Conservation (phyloP, 805 yeast genomes). For the Candida morakotiae region DNA sequence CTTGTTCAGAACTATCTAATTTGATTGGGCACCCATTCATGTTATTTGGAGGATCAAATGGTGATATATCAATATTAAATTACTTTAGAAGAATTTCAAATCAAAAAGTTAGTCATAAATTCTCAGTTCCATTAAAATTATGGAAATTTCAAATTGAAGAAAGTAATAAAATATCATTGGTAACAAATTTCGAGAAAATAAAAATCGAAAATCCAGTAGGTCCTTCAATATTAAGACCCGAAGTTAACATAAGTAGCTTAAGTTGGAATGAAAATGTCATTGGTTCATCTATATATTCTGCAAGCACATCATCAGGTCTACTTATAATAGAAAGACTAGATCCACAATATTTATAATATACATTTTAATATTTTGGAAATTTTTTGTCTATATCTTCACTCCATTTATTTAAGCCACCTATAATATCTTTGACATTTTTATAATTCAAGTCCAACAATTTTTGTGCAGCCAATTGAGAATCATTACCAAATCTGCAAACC, state of each 20-base stretch:
- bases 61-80: slow-evolving; percentile 34
- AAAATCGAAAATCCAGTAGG: slow-evolving; percentile 26
- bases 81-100: slow-evolving; percentile 34
- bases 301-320: slow-evolving; percentile 49
- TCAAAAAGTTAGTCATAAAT: slow-evolving; percentile 28
- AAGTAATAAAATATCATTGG: slow-evolving; percentile 5
- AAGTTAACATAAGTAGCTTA: slow-evolving; percentile 44
- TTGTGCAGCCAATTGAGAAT: slow-evolving; percentile 74
- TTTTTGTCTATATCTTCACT: slow-evolving; percentile 52
- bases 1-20: slow-evolving; percentile 26
- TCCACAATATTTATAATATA: slow-evolving; percentile 10
- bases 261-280: slow-evolving; percentile 54
- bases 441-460: slow-evolving; percentile 50
- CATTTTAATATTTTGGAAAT: slow-evolving; percentile 57
- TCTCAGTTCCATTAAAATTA: slow-evolving; percentile 39
- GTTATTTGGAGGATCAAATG: slow-evolving; percentile 30
- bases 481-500: slow-evolving; percentile 86
- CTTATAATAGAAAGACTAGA: slow-evolving; percentile 42
- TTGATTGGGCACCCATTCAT: slow-evolving; percentile 35
- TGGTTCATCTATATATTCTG: slow-evolving; percentile 48
- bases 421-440: slow-evolving; percentile 55
- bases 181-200: slow-evolving; percentile 25
- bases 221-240: slow-evolving; percentile 42
- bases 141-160: slow-evolving; percentile 21
- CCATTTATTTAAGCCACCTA: slow-evolving; percentile 78